A percentile compares a stretch with the other conserved stretches of the same genome.
Conservation (phyloP, 495 filamentous ascomycete genomes). For the Penicillium cosmopolitanum region DNA sequence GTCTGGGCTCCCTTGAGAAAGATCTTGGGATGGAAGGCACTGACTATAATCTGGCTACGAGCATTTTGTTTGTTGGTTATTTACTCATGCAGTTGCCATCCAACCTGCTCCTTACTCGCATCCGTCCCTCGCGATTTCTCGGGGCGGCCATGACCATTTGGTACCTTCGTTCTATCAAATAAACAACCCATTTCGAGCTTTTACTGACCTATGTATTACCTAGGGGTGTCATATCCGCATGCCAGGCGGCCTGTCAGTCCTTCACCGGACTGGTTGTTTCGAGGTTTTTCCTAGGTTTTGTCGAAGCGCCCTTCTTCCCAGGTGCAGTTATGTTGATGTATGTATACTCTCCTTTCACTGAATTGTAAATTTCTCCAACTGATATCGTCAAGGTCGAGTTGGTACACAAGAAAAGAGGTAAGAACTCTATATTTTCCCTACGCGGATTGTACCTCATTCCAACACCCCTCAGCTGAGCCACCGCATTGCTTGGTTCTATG, state of each 20-base stretch:
- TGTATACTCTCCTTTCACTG: neutral
- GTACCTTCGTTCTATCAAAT: slow-evolving; percentile 29
- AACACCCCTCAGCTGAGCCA: slow-evolving; percentile 27
- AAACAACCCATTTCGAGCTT: neutral
- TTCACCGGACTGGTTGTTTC: slow-evolving; percentile 63
- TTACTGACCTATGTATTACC: slow-evolving; percentile 28
- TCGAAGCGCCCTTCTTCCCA: slow-evolving; percentile 54
- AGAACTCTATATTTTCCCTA: slow-evolving; percentile 15
- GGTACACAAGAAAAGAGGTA: slow-evolving; percentile 56
- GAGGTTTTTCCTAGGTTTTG: slow-evolving; percentile 72
- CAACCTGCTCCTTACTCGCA: slow-evolving; percentile 59
- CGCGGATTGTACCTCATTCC: neutral
- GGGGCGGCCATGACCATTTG: slow-evolving; percentile 36
- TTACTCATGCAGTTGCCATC: slow-evolving; percentile 61
- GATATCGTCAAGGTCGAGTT: slow-evolving; percentile 39
- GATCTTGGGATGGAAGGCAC: slow-evolving; percentile 51
- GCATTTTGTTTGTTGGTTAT: slow-evolving; percentile 72
- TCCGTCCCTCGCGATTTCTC: slow-evolving; percentile 38
- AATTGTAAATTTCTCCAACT: neutral
- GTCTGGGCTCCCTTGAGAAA: slow-evolving; percentile 49
- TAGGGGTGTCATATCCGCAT: slow-evolving; percentile 65
- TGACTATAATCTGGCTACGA: slow-evolving; percentile 61
- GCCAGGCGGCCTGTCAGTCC: slow-evolving; percentile 58
- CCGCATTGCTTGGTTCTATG: slow-evolving; percentile 63
- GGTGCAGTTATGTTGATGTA: slow-evolving; percentile 46